phyloP scores from a whole-genome alignment of 1,284 basidiomycete genomes.

The Neolentinus lepideus region DNA sequence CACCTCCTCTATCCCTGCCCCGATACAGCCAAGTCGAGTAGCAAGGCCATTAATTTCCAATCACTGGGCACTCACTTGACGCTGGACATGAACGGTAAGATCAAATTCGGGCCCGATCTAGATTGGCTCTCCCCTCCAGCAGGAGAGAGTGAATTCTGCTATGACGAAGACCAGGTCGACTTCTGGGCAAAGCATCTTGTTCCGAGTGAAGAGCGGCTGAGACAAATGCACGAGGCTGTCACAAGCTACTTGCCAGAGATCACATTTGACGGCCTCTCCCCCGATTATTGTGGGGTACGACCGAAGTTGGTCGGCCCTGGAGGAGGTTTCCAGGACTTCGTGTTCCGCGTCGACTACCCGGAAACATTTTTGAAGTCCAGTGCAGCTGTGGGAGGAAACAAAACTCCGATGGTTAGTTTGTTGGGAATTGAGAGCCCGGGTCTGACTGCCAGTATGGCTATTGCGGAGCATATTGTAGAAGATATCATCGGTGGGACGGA shows the following conservation, averaged over 20 bases:
- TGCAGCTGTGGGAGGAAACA: not conserved
- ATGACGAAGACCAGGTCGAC: slow-evolving; percentile 45
- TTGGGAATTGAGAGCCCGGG: slow-evolving; percentile 77
- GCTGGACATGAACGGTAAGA: slow-evolving; percentile 80
- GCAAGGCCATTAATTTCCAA: slow-evolving; percentile 55
- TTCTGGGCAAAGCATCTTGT: slow-evolving; percentile 73
- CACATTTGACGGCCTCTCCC: slow-evolving; percentile 54
- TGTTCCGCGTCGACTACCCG: slow-evolving; percentile 50
- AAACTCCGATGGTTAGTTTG: slow-evolving; percentile 62
- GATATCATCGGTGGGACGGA: slow-evolving; percentile 32
- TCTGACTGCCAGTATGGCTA: slow-evolving; percentile 66
- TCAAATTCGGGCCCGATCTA: slow-evolving; percentile 92
- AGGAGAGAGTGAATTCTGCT: slow-evolving; percentile 16
- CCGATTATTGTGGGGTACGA: slow-evolving; percentile 90
- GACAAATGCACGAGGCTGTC: slow-evolving; percentile 63
- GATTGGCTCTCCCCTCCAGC: slow-evolving; percentile 71
- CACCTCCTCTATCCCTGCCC: slow-evolving; percentile 90
- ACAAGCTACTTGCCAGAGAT: slow-evolving; percentile 73
- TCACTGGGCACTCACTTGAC: slow-evolving; percentile 90
- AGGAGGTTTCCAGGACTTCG: slow-evolving; percentile 83
- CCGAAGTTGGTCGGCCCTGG: slow-evolving; percentile 80
- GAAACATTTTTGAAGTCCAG: slow-evolving; percentile 15
- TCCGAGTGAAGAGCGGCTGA: slow-evolving; percentile 58
- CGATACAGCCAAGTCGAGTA: slow-evolving; percentile 36
- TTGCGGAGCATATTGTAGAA: slow-evolving; percentile 66